These are phyloP conservation scores for Nemania abortiva DNA, from an alignment of 2,329 filamentous ascomycete species.

Conservation along the genomic window DNA sequence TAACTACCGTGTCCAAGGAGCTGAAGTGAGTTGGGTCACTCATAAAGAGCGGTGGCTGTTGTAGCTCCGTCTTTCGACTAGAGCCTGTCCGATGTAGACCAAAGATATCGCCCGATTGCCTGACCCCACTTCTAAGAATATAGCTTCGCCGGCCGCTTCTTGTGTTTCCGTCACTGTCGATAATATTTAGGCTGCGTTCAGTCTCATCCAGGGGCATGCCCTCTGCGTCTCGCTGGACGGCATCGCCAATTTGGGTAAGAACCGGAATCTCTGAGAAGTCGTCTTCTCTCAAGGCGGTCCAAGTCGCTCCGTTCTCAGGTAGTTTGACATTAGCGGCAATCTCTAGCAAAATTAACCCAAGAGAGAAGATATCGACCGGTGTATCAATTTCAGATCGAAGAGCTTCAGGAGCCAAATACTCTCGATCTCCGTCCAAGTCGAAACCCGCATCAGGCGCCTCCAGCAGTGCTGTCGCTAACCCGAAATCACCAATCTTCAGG, in stretches of 20 bases:
- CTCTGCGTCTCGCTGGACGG: constrained; percentile 78
- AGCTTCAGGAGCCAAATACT: constrained; percentile 96
- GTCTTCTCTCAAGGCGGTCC: constrained; percentile 89
- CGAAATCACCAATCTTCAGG: constrained; percentile 89
- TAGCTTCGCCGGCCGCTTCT: constrained; percentile 44
- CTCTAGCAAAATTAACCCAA: constrained; percentile 94
- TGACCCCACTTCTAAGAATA: constrained; percentile 43
- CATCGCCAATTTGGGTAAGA: constrained; percentile 81
- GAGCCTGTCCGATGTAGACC: constrained; percentile 61
- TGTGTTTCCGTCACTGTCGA: constrained; percentile 47
- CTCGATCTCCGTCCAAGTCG: constrained; percentile 93
- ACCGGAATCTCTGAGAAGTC: constrained; percentile 91
- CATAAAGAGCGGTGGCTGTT: constrained; percentile 88
- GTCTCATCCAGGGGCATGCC: constrained; percentile 71
- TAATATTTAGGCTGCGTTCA: constrained; percentile 53
- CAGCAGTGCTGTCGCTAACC: constrained; percentile 71
- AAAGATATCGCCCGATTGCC: constrained; percentile 58
- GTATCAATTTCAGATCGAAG: constrained; percentile 88
- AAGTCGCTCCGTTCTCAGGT: constrained; percentile 90
- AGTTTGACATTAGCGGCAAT: constrained; percentile 94
- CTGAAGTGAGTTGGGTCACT: constrained; percentile 76
- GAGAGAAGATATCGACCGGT: constrained; percentile 91
- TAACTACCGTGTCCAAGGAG: constrained; percentile 85
- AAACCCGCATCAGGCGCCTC: constrained; percentile 64
- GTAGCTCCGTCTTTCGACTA: constrained; percentile 63